Percentiles rank a stretch among this genome's conserved stretches.
Conservation (phyloP, 176 grass and related monocot species). For the sorghum (Sorghum bicolor) region Sorghum_bicolor_NCBIv3 NC_012871.2:66667001-66667500, state of each 20-base stretch:
- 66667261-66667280: background rate
- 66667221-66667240: background rate
- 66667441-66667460: conserved; percentile 13
- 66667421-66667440: conserved; percentile 26
- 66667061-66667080: too few relatives aligned
- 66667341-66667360: conserved; percentile 49
- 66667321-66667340: conserved; percentile 48
- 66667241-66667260: background rate
- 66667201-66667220: background rate
- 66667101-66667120: background rate
- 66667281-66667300: conserved; percentile 25
- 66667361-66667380: conserved; percentile 30
- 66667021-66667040: background rate
- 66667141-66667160: background rate
- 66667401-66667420: conserved; percentile 24
- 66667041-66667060: too few relatives aligned
- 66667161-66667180: background rate
- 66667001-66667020: background rate
- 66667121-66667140: background rate
- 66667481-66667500: background rate
- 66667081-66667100: background rate
- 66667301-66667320: conserved; percentile 7
- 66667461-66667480: conserved; percentile 1
- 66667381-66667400: conserved; percentile 27
- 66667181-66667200: background rate